Evolutionary conservation across 1,139 yeast species (phyloP), one percentile per base, ranked within the genome.

Genomic region (Kodamaea alishanica): DNA sequence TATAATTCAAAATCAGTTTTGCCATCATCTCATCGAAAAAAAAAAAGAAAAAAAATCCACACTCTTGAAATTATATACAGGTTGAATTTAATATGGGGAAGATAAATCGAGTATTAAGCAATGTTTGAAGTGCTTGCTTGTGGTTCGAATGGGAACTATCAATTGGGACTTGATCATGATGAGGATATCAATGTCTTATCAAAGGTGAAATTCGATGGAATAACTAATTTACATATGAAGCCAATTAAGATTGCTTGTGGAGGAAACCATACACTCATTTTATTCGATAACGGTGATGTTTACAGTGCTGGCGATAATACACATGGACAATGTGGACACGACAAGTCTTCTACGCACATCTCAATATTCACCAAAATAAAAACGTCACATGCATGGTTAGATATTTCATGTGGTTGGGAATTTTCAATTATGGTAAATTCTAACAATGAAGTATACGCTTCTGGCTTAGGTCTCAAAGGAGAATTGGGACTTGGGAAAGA

Each of bases 71-170:
- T 10, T 31, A 33, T 31, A 35, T 35, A 35, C 41, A 34, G 40
- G 40, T 24, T 27, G 15, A 15, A 15, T 15, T 15, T 15, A 15
- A 10, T 10, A 26, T 10, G n/a, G 11, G 45, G 43, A 43, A 44
- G 42, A n/a, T 6, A 15, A 24, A 33, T 33, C 10, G 4, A 10
- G 3, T 26, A 22, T 8, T 6, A n/a, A 15, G 31, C 31, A 35
- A 34, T 42, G 43, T 71, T 57, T 51, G 48, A 38, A 24, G 55
- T 80, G 6, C 65, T 67, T 28, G 66, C 77, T 1, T 81, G 94
- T 58, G 97, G 97, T 0, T 88, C 96, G 2, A 90, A 90, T 61
- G 96, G 96, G 1, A 67, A 62, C 34, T 79, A 61, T 40, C 97
- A 90, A 55, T 68, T 90, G 36, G 97, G 97, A 2, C 58, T 76